Evolutionary conservation across 208 protist species (phyloP).

Genomic region (Acanthamoeba culbertsoni): DNA sequence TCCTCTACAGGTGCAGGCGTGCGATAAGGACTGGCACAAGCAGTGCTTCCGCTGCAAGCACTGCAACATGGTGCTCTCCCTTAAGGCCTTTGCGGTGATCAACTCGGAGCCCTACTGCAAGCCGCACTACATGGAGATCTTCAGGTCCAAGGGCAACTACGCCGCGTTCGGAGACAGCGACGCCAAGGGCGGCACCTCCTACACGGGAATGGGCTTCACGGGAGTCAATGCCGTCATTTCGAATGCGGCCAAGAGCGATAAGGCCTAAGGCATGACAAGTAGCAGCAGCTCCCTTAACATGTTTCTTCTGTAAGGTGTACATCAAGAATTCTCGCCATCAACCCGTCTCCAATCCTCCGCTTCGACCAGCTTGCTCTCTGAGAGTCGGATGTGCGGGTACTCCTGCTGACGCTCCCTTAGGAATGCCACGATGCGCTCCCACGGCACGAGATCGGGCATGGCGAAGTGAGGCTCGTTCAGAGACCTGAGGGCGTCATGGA

Average conservation of each 20-base stretch:
- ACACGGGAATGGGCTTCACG: neutral
- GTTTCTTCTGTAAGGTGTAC: no score
- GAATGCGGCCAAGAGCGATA: neutral
- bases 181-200: neutral
- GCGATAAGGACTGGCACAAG: constrained; percentile 9
- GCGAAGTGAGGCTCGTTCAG: no score
- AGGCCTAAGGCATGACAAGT: no score
- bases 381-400: no score
- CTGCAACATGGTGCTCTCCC: neutral
- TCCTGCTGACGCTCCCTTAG: no score
- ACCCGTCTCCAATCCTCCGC: no score
- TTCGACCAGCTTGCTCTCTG: no score
- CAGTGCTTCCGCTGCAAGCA: neutral
- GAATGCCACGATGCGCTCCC: no score
- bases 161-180: neutral
- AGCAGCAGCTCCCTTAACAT: no score
- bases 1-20: neutral
- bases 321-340: no score
- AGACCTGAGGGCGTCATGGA: no score
- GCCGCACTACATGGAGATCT: neutral
- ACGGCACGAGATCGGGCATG: no score
- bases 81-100: neutral
- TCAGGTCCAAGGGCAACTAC: neutral
- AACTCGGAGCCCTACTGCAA: neutral
- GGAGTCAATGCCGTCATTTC: neutral